These are phyloP conservation scores for Podospora tetraspora DNA, from an alignment of 495 filamentous ascomycete species.

Conservation along the genomic window DNA sequence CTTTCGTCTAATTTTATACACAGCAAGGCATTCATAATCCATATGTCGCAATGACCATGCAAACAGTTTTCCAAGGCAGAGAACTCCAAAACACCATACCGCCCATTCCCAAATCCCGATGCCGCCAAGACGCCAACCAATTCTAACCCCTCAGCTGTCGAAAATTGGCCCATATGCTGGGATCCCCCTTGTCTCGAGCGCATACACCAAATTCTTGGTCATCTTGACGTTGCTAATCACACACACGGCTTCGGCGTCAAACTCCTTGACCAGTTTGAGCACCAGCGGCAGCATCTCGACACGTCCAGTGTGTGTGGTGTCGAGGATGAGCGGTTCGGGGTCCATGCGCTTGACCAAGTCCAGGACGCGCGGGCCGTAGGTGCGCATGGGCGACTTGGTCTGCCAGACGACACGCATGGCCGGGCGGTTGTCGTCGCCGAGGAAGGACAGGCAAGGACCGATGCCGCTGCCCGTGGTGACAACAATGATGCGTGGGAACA, in stretches of 20 bases:
- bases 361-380: conserved; percentile 42
- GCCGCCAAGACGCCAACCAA: neutral
- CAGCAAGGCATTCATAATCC: neutral
- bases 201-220: conserved; percentile 54
- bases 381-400: conserved; percentile 38
- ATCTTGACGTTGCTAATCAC: conserved; percentile 64
- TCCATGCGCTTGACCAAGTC: conserved; percentile 37
- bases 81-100: neutral
- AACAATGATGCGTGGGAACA: conserved; percentile 58
- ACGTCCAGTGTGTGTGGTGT: conserved; percentile 36
- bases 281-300: conserved; percentile 48
- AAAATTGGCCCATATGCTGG: conserved; percentile 74
- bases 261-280: conserved; percentile 50
- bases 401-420: conserved; percentile 43
- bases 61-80: neutral
- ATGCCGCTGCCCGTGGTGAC: conserved; percentile 70
- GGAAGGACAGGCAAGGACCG: conserved; percentile 50
- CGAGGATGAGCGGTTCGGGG: conserved; percentile 36
- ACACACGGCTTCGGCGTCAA: conserved; percentile 63
- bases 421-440: conserved; percentile 28
- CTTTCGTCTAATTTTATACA: neutral
- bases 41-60: neutral
- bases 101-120: neutral
- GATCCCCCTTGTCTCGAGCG: conserved; percentile 59
- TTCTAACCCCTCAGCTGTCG: conserved; percentile 52